phyloP scores from a whole-genome alignment of 257 asterid genomes.

The Scutellaria galericulata region DNA sequence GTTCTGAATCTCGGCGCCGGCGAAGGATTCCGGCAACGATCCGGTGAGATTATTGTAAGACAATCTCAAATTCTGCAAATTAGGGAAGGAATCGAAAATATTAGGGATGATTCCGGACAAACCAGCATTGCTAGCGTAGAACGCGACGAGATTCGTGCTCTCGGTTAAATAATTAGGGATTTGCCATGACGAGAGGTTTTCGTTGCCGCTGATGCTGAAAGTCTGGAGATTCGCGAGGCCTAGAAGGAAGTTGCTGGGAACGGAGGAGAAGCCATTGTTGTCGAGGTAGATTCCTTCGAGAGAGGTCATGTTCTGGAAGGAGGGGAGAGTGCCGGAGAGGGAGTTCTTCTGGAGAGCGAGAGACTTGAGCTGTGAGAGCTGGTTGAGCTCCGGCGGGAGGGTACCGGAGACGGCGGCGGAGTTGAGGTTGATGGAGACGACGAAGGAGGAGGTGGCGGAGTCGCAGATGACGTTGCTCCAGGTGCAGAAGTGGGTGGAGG shows the following conservation, averaged over 20 bases:
- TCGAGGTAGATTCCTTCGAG: constrained; percentile 55
- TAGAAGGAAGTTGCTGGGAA: constrained; percentile 57
- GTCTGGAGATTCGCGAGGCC: constrained; percentile 53
- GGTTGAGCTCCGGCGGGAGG: constrained; percentile 62
- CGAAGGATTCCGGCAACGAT: constrained; percentile 59
- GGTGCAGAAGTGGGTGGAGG: constrained; percentile 54
- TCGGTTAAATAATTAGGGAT: constrained; percentile 59
- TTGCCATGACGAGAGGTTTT: constrained; percentile 58
- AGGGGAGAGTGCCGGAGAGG: constrained; percentile 66
- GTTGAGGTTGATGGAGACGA: constrained; percentile 56
- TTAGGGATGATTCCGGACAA: constrained; percentile 70
- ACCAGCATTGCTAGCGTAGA: constrained; percentile 62
- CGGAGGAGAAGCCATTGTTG: constrained; percentile 48
- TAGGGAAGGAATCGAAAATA: constrained; percentile 56
- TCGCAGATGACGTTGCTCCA: constrained; percentile 69
- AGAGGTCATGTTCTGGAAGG: constrained; percentile 63
- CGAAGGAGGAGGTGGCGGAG: constrained; percentile 41
- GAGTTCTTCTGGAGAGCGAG: constrained; percentile 65
- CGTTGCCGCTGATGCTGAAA: constrained; percentile 57
- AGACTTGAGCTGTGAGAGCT: constrained; percentile 56
- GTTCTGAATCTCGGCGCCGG: constrained; percentile 60
- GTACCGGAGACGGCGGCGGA: constrained; percentile 64
- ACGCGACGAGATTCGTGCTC: constrained; percentile 50
- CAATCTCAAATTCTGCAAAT: constrained; percentile 58
- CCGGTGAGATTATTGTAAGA: constrained; percentile 80